Conservation (phyloP, 768 basidiomycete genomes). For the Podaxis sp. region DNA sequence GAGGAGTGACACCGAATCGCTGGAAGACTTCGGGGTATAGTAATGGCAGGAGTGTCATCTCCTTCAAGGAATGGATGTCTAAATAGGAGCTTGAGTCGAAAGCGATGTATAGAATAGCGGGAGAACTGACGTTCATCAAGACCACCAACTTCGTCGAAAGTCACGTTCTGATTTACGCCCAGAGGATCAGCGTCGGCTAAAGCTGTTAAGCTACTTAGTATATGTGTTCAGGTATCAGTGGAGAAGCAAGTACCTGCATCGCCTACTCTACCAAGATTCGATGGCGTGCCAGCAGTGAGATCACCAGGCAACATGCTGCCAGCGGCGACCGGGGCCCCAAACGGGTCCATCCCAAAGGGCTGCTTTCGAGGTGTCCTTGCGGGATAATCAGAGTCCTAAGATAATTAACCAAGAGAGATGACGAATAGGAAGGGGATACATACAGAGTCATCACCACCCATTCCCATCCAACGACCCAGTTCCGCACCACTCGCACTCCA, state of each 20-base stretch:
- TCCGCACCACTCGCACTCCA: constrained; percentile 82
- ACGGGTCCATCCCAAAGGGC: constrained; percentile 48
- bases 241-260: constrained; percentile 52
- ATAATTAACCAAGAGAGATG: neutral
- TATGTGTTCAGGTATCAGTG: constrained; percentile 15
- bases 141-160: constrained; percentile 96
- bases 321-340: constrained; percentile 45
- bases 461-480: constrained; percentile 73
- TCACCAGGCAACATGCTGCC: constrained; percentile 61
- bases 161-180: constrained; percentile 88
- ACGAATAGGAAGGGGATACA: constrained; percentile 15
- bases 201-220: constrained; percentile 35
- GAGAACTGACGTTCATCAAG: constrained; percentile 78
- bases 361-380: constrained; percentile 66
- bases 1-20: constrained; percentile 89
- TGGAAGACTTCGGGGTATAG: constrained; percentile 97
- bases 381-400: constrained; percentile 67
- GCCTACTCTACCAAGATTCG: constrained; percentile 81
- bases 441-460: constrained; percentile 68
- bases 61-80: constrained; percentile 97
- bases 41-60: constrained; percentile 95
- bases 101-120: neutral
- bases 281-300: constrained; percentile 72
- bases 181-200: constrained; percentile 95
- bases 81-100: constrained; percentile 4